Evolutionary conservation across 352 stramenopile species (phyloP).

Genomic region (Globisporangium sylvaticum): DNA sequence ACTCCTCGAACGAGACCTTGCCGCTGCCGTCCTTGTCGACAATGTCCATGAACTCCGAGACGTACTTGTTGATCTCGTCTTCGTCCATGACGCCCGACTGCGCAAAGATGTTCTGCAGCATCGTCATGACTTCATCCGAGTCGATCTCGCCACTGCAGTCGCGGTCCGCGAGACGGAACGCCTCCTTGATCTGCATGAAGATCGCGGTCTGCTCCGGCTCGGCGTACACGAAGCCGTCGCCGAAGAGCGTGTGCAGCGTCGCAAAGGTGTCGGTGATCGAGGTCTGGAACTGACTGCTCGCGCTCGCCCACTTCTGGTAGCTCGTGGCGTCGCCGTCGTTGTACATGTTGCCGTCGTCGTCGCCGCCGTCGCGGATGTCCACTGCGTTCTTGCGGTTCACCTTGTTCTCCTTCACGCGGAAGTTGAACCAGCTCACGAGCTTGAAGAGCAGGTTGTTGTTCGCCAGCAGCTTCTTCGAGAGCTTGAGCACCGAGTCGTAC

Average conservation of each 20-base stretch:
- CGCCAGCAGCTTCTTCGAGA: constrained; percentile 58
- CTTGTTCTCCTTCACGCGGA: constrained; percentile 49
- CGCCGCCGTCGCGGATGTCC: constrained; percentile 47
- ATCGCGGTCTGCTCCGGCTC: constrained; percentile 75
- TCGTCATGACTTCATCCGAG: constrained; percentile 62
- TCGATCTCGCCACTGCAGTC: constrained; percentile 82
- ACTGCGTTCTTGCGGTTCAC: constrained; percentile 27
- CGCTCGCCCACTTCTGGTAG: constrained; percentile 47
- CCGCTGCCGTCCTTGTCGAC: constrained; percentile 61
- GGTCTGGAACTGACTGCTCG: constrained; percentile 44
- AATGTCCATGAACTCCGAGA: constrained; percentile 66
- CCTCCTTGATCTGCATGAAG: constrained; percentile 88
- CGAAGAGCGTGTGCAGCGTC: constrained; percentile 71
- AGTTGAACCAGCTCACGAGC: constrained; percentile 70
- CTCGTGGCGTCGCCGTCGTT: constrained; percentile 19
- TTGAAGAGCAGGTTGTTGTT: constrained; percentile 84
- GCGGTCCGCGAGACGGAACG: constrained; percentile 70
- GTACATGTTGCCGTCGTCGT: constrained; percentile 18
- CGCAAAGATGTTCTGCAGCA: constrained; percentile 73
- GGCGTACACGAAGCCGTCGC: constrained; percentile 68
- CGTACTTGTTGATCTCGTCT: constrained; percentile 65
- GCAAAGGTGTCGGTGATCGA: constrained; percentile 61
- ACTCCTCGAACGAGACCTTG: constrained; percentile 80
- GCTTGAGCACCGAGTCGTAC: constrained; percentile 63
- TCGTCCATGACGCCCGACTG: constrained; percentile 65